Evolutionary conservation across 352 stramenopile species (phyloP).

Genomic region (Pythium dissimile): DNA sequence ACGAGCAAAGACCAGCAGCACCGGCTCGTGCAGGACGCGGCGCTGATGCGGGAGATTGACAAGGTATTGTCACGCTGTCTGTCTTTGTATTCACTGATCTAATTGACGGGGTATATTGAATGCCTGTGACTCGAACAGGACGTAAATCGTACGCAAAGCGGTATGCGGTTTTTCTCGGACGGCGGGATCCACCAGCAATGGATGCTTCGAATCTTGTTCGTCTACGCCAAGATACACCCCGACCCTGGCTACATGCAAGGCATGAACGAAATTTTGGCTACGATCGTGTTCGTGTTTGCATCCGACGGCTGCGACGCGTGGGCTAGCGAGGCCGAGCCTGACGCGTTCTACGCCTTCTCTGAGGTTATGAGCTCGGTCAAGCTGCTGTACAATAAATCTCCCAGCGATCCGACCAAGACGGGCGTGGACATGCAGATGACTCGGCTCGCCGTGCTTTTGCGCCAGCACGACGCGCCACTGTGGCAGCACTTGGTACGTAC

Average conservation of each 20-base stretch:
- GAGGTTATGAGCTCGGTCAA: constrained; percentile 47
- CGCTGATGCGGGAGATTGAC: constrained; percentile 57
- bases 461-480: constrained; percentile 55
- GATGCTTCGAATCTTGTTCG: constrained; percentile 71
- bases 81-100: no score
- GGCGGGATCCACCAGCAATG: constrained; percentile 52
- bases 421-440: constrained; percentile 59
- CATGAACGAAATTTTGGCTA: constrained; percentile 94
- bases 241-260: constrained; percentile 91
- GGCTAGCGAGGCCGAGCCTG: constrained; percentile 39
- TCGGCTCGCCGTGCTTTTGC: constrained; percentile 39
- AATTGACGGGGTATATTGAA: no score
- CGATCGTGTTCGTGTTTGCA: constrained; percentile 77
- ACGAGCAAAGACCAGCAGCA: background rate
- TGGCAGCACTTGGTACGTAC: constrained; percentile 62
- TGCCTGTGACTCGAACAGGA: no score
- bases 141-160: constrained; percentile 54
- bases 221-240: constrained; percentile 74
- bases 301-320: constrained; percentile 35
- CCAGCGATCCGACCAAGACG: constrained; percentile 39
- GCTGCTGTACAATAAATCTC: constrained; percentile 40
- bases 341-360: constrained; percentile 51
- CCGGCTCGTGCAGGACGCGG: constrained; percentile 23
- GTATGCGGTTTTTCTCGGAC: constrained; percentile 42
- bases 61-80: no score